phyloP scores from a whole-genome alignment of 306 rosid genomes.

The Quercus robur region DNA sequence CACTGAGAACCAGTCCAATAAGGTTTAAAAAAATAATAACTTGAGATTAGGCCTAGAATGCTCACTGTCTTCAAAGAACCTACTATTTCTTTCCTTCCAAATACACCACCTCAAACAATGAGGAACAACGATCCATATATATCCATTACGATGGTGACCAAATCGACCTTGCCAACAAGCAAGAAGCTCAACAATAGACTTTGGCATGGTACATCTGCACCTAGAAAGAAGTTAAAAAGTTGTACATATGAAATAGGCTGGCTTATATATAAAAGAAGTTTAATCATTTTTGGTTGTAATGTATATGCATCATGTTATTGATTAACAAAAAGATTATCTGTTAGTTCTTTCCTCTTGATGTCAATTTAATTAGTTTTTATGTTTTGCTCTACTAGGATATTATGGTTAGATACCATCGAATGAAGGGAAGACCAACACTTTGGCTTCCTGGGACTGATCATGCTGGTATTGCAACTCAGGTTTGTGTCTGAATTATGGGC shows the following conservation, averaged over 20 bases:
- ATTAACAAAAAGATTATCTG: neutral
- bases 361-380: neutral
- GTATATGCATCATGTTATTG: neutral
- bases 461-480: constrained; percentile 99
- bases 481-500: constrained; percentile 29
- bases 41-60: no score
- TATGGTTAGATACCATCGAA: constrained; percentile 91
- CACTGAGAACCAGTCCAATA: no score
- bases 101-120: no score
- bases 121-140: no score
- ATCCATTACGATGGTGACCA: no score
- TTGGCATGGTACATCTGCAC: neutral
- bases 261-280: no score
- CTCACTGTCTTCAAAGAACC: no score
- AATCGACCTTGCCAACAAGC: no score
- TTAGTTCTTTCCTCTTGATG: neutral
- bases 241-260: no score
- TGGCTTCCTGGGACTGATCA: constrained; percentile 99
- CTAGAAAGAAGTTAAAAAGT: no score
- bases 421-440: constrained; percentile 96
- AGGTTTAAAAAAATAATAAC: no score
- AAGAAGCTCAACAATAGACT: neutral
- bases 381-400: constrained; percentile 63
- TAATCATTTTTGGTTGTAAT: neutral
- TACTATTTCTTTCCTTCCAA: no score